Conservation (phyloP, 1,284 basidiomycete species). For the Ganoderma sinense region DNA sequence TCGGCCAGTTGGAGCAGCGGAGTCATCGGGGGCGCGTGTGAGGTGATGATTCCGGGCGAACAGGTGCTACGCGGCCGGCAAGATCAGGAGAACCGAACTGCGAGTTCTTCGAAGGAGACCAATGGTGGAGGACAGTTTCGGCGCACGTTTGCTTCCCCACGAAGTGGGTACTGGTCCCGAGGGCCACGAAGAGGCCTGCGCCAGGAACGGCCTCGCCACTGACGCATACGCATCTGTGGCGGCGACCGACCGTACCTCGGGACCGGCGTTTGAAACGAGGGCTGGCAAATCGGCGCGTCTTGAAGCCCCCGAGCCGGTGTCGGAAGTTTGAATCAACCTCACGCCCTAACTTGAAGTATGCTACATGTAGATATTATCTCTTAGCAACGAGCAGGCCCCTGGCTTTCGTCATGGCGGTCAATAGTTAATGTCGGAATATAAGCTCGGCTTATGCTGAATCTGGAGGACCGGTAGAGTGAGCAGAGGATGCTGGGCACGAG, state of each 20-base stretch:
- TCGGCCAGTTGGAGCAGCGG: too few species aligned
- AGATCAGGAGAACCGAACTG: too few species aligned
- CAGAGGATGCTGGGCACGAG: neutral
- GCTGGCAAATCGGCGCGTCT: neutral
- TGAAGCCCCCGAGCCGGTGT: constrained; percentile 1
- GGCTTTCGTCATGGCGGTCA: neutral
- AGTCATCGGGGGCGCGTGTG: too few species aligned
- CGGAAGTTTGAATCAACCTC: neutral
- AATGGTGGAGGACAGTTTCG: neutral
- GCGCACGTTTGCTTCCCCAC: constrained; percentile 23
- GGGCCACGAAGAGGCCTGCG: constrained; percentile 24
- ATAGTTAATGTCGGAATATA: neutral
- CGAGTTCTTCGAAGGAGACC: neutral
- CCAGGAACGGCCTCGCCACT: constrained; percentile 16
- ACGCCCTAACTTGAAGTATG: neutral
- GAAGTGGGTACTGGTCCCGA: constrained; percentile 20
- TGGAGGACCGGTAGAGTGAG: neutral
- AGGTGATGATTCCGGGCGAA: too few species aligned
- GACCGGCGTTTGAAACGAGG: constrained; percentile 7
- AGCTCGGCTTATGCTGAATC: neutral
- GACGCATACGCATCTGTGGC: neutral
- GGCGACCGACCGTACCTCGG: constrained; percentile 18
- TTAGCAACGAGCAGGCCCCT: neutral
- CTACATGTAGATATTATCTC: neutral
- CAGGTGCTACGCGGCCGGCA: too few species aligned